Base-by-base conservation (phyloP, 2,329 filamentous ascomycete genomes). In the Penicillium frequentans region DNA sequence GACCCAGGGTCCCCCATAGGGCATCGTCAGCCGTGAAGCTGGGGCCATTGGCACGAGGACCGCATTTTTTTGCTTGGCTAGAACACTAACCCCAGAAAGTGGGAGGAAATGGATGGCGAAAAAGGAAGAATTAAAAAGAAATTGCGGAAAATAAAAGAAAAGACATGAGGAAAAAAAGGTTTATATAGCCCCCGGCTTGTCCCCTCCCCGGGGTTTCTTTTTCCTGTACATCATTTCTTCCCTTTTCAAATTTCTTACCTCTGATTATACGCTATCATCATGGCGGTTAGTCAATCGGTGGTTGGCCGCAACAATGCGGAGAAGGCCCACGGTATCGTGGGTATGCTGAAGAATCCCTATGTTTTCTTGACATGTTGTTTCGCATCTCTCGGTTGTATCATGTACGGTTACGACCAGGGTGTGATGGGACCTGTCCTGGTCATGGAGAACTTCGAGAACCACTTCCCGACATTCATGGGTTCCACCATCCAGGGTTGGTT, bases 291-390 rank as follows among this genome's bases (percentile, higher is more conserved):
- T 62, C 73, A 75, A 61, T 76, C 74, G 19, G 68, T 75, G 26
- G 75, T 76, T 55, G 75, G 70, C 52, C 72, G 74, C 48, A 51
- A 65, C 60, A 74, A 74, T 59, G 74, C 74, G 48, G 67, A 68
- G 37, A 77, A 75, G 52, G 64, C 70, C 33, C 71, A 77, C 58
- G 75, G 75, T 52, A 52, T 77, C 39, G 54, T 66, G 47, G 75
- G 75, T 55, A 75, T 77, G 70, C 58, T 77, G 11, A 70, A 73
- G 59, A 77, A 76, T 59, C 74, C 74, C 2, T 77, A 75, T 60
- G 75, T 77, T 47, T 74, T 72, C 64, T 62, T 70, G 66, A 75
- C 73, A 44, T 72, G 67, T 55, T 54, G 66, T 33, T 77, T 75
- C 21, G 71, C 69, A 48, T 73, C 72, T 1, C 59, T 70, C n/a